A percentile compares a stretch with the other conserved stretches of the same genome.
Conservation (phyloP, 371 early-diverging fungal species). For the Batkoa obscura region DNA sequence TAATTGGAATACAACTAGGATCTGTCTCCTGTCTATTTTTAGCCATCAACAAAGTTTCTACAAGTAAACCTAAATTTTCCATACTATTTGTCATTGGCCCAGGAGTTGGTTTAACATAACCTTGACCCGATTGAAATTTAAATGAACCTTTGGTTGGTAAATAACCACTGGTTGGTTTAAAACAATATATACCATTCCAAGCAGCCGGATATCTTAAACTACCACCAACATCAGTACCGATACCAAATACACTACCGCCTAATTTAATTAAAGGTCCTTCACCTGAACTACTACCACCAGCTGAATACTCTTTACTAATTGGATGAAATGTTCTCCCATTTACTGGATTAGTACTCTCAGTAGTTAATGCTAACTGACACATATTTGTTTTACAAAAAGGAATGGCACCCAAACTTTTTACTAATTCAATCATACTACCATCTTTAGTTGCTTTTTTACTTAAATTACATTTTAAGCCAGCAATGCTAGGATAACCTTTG, state of each 20-base stretch:
- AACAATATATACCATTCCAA: constrained; percentile 6
- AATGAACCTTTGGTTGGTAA: background rate
- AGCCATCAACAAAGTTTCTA: background rate
- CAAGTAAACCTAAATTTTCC: background rate
- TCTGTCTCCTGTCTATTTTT: background rate
- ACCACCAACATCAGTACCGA: constrained; percentile 10
- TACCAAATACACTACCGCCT: constrained; percentile 1
- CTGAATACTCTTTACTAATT: background rate
- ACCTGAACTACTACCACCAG: constrained; percentile 8
- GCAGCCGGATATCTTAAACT: constrained; percentile 6
- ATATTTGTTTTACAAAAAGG: constrained; percentile 7
- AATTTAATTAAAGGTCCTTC: constrained; percentile 6
- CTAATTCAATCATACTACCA: background rate
- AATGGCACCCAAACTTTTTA: constrained; percentile 5
- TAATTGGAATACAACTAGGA: background rate
- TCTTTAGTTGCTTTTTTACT: background rate
- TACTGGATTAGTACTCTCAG: constrained; percentile 1
- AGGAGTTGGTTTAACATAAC: background rate
- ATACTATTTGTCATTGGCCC: constrained; percentile 3
- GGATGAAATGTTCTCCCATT: constrained; percentile 7
- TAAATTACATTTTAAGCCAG: background rate
- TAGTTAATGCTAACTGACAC: background rate
- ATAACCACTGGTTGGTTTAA: constrained; percentile 5
- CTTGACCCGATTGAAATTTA: background rate
- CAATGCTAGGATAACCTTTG: constrained; percentile 1